Evolutionary conservation across 2,329 filamentous ascomycete species (phyloP).

Genomic region (Fusarium chlamydosporum): DNA sequence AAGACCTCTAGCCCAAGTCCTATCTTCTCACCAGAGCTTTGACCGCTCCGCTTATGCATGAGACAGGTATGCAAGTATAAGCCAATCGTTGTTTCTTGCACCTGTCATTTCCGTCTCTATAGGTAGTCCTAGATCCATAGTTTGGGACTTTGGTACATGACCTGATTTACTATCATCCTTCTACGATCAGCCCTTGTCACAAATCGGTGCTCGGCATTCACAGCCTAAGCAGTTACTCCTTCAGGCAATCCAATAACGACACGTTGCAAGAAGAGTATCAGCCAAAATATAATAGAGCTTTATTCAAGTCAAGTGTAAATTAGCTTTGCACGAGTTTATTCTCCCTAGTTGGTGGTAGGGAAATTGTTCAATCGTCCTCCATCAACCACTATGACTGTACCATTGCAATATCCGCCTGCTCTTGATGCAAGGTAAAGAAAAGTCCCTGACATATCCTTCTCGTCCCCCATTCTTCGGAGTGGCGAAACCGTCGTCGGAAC

Average conservation of each 20-base stretch:
- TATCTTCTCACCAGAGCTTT: background rate
- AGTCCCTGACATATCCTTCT: constrained; percentile 39
- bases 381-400: constrained; percentile 37
- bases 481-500: constrained; percentile 28
- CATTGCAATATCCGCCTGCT: constrained; percentile 42
- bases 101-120: background rate
- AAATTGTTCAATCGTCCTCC: constrained; percentile 39
- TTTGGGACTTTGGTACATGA: background rate
- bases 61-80: background rate
- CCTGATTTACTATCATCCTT: background rate
- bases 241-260: background rate
- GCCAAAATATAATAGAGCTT: too few species aligned
- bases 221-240: background rate
- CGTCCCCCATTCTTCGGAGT: constrained; percentile 37
- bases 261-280: too few species aligned
- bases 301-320: too few species aligned
- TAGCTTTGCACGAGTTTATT: too few species aligned
- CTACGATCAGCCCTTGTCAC: background rate
- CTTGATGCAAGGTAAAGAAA: constrained; percentile 39
- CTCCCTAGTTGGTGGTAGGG: constrained; percentile 30
- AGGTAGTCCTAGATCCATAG: background rate
- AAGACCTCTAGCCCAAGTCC: too few species aligned
- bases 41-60: background rate
- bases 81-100: background rate
- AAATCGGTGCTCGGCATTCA: background rate